Base-by-base conservation (phyloP, 345 rosid species). In the Bruguiera parviflora region DNA sequence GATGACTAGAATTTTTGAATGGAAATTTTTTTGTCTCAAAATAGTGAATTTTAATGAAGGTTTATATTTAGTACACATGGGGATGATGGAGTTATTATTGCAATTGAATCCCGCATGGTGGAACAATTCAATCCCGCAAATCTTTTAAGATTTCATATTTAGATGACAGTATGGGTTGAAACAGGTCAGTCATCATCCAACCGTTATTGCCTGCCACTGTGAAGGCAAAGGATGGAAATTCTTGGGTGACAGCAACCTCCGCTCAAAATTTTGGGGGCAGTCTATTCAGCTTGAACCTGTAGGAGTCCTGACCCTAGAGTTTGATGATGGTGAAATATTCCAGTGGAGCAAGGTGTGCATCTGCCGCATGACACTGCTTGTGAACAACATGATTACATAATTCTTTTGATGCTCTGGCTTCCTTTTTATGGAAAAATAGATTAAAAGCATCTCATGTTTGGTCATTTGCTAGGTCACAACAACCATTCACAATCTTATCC, bases 121-220 rank as follows among this genome's bases (percentile, higher is more conserved):
- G 19, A 11, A 3, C 49, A 43, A 10, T 43, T 43, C 49, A 43
- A 43, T 13, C 5, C 16, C 13, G 49, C 49, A 43, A 43, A 43
- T 43, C 49, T 11, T 43, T 53, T 19, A 5, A 33, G 7, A 19
- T 2, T 20, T 43, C 39, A 21, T 53, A 55, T 63, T 35, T 39
- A 21, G 27, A 39, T 64, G 57, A 43, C 65, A 57, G 10, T 72
- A 43, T 60, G 46, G n/a, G 35, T 61, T 59, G 61, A 68, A 63
- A 74, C 88, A 95, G 99, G 99, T 95, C 31, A 95, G 99, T 78
- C 99, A 95, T 81, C 98, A 95, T 77, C 98, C 98, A 77, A 92
- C 99, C 56, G 77, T 95, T 70, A 81, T 95, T 77, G 98, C 97
- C 73, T 92, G 96, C 88, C 97, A 95, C 64, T 88, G 97, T 78